Base-by-base conservation (phyloP, 148 eudicot species). In the Pharnaceum exiguum region DNA sequence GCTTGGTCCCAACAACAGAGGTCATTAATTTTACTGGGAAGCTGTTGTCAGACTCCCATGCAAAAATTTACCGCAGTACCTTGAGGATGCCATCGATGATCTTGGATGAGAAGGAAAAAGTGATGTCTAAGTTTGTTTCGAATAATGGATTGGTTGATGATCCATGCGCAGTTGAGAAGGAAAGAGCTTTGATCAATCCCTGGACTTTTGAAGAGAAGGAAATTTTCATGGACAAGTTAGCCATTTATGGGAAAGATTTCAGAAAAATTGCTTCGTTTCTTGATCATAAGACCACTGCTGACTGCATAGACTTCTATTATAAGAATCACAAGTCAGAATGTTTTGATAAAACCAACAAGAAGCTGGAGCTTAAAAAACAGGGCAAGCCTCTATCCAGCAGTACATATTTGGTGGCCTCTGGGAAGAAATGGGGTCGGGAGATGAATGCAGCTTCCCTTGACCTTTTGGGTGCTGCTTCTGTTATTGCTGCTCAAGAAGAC, bases 281-380 rank as follows among this genome's bases (percentile, higher is more conserved):
- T 45, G 83, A 75, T 68, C 79, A 86, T 54, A 88, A 88, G 74
- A 83, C 96, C 29, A 75, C 77, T 37, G 95, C 96, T 32, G 95
- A 93, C 46, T 93, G 99, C 60, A 40, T 93, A 40, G 83, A 88
- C 73, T 93, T 88, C 47, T 93, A 94, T 51, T 93, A 93, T 77
- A 93, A 93, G 71, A 85, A 88, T 67, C 99, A 85, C 68, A 88
- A 83, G 59, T 85, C 87, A 16, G 83, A 81, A 42, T 36, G 70
- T 57, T 93, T 93, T 37, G 68, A 68, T 45, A 85, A 71, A 65
- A 67, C 77, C 30, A 83, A 72, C 59, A 81, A 79, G 77, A 75
- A 82, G 48, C 69, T 79, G 2, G 77, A 75, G 17, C 47, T 33
- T 38, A 51, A 65, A 21, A 82, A 76, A 71, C 81, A 76, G 67